Base-by-base conservation (phyloP, 352 stramenopile genomes). In the Phytophthora meadii region DNA sequence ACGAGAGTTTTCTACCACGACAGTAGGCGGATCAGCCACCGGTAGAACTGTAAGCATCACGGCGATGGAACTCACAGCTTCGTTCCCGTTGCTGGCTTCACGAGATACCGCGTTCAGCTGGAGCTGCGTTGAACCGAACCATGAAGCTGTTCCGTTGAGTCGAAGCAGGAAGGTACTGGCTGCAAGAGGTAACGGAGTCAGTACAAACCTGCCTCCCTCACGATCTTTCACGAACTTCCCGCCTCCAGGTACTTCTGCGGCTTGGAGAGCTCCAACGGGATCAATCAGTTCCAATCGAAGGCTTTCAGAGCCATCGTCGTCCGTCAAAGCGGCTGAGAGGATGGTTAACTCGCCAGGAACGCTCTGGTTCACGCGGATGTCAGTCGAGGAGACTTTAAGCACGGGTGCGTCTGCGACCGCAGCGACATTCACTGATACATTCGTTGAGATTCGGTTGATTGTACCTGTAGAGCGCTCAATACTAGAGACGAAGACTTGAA, bases 241-340 rank as follows among this genome's bases (percentile, higher is more conserved):
- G 8, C 76, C 71, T 9, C 52, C 55, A n/a, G 19, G 41, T 17
- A 60, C 58, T 57, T 78, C 65, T 0, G 81, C 54, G 0, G 63
- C 44, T 1, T 66, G 60, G 7, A 85, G 52, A 4, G 59, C 36
- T n/a, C 55, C 45, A n/a, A 32, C 63, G 3, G 30, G n/a, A 51
- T 77, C 70, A 2, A 37, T 65, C 25, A 89, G 32, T 8, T 76
- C 17, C 4, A 89, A 54, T 1, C 54, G 56, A 2, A 89, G 65
- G 7, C 50, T 40, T 46, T 89, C 81, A 0, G 81, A 89, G 2
- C 50, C 75, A 25, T 88, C 81, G 6, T 59, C 67, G 41, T 88
- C 78, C 1, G 57, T 64, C 4, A 85, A 52, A 3, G 57, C 34
- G 0, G 88, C 22, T 7, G 34, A 68, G 1, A 48, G 63, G 10